Percentiles rank a stretch among this genome's conserved stretches.
phyloP scores from a whole-genome alignment of 257 asterid genomes.

The Fraxinus americana region DNA sequence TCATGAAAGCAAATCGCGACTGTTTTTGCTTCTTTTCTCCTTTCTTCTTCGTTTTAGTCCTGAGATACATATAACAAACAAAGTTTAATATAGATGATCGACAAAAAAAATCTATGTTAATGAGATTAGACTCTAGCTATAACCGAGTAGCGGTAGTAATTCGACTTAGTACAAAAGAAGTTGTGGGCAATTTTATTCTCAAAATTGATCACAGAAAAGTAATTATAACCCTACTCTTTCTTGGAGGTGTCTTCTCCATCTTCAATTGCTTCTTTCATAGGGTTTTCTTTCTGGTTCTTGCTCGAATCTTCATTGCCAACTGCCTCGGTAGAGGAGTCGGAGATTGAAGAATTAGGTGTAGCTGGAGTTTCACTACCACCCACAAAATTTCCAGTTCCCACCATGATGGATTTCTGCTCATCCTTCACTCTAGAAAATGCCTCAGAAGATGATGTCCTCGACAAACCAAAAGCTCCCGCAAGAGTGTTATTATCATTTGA shows the following conservation, averaged over 20 bases:
- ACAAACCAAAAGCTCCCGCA: slow-evolving; percentile 37
- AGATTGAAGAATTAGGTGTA: slow-evolving; percentile 64
- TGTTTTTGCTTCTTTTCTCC: slow-evolving; percentile 53
- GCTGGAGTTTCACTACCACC: slow-evolving; percentile 44
- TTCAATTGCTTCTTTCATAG: slow-evolving; percentile 37
- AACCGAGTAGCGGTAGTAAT: background rate
- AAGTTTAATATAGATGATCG: background rate
- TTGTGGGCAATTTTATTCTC: background rate
- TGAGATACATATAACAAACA: slow-evolving; percentile 15
- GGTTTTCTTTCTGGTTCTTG: slow-evolving; percentile 43
- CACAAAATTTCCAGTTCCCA: slow-evolving; percentile 1
- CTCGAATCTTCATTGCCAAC: slow-evolving; percentile 43
- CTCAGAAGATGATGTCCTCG: slow-evolving; percentile 31
- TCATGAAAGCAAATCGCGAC: slow-evolving; percentile 62
- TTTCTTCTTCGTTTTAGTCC: slow-evolving; percentile 51
- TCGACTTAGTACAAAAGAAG: background rate
- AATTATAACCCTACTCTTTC: slow-evolving; percentile 42
- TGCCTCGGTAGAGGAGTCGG: slow-evolving; percentile 64
- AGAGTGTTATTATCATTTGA: slow-evolving; percentile 36
- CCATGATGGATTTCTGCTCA: slow-evolving; percentile 28
- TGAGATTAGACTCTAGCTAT: too few relatives aligned
- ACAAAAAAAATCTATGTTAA: background rate
- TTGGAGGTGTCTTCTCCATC: slow-evolving; percentile 48
- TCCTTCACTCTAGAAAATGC: slow-evolving; percentile 29
- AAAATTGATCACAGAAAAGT: background rate